A percentile compares a stretch with the other conserved stretches of the same genome.
phyloP scores from a whole-genome alignment of 805 yeast species.

The Schwanniomyces vanrijiae region DNA sequence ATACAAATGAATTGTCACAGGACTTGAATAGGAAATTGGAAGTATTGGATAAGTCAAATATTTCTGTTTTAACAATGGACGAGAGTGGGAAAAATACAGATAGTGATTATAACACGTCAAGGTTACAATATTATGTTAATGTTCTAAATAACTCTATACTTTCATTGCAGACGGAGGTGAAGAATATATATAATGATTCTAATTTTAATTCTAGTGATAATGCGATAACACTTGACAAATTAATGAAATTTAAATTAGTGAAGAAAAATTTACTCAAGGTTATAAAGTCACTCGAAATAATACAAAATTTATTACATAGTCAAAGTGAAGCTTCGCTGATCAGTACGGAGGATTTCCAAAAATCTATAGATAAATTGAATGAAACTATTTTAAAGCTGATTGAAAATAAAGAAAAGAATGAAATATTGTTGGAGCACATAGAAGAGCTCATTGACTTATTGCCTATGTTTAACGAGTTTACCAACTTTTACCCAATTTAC shows the following conservation, averaged over 20 bases:
- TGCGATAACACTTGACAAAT: slow-evolving; percentile 27
- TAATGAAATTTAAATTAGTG: slow-evolving; percentile 45
- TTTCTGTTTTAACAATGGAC: slow-evolving; percentile 5
- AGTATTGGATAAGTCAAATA: slow-evolving; percentile 43
- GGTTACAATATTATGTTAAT: slow-evolving; percentile 66
- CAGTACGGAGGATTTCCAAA: slow-evolving; percentile 17
- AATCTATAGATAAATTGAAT: slow-evolving; percentile 44
- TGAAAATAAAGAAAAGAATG: slow-evolving; percentile 20
- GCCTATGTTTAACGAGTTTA: slow-evolving; percentile 54
- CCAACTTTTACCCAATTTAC: slow-evolving; percentile 51
- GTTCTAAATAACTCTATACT: slow-evolving; percentile 58
- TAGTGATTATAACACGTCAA: slow-evolving; percentile 41
- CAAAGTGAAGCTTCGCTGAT: slow-evolving; percentile 6
- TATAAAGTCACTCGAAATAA: slow-evolving; percentile 43
- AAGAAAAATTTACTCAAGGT: slow-evolving; percentile 49
- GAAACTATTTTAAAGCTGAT: slow-evolving; percentile 35
- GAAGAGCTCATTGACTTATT: slow-evolving; percentile 48
- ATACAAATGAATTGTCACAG: slow-evolving; percentile 56
- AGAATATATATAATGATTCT: slow-evolving; percentile 15
- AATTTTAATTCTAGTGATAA: slow-evolving; percentile 13
- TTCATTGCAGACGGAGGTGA: slow-evolving; percentile 51
- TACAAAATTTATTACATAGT: slow-evolving; percentile 16
- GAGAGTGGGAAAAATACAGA: slow-evolving; percentile 16
- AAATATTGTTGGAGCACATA: slow-evolving; percentile 41
- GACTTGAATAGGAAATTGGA: slow-evolving; percentile 48